Evolutionary conservation across 352 stramenopile genomes (phyloP).

Genomic region (Globisporangium nodosum): DNA sequence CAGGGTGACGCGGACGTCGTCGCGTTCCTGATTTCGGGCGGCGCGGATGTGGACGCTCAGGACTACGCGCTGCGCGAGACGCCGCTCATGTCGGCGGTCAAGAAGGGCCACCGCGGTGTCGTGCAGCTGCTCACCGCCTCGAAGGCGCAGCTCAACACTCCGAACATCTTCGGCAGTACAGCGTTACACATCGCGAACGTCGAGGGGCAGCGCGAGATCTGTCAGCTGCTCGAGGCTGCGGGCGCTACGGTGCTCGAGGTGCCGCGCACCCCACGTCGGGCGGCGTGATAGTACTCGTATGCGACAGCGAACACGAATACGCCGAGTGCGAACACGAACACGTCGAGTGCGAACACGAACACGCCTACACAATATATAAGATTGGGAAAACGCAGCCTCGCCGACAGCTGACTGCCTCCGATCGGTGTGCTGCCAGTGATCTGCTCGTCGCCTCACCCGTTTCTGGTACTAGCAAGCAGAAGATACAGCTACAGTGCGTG

Average conservation of each 20-base stretch:
- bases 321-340: neutral
- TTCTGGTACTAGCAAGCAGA: too few relatives aligned
- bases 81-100: neutral
- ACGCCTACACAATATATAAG: neutral
- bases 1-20: too few relatives aligned
- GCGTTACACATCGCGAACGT: too few relatives aligned
- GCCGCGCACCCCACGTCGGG: neutral
- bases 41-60: neutral
- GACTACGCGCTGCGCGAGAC: slow-evolving; percentile 1
- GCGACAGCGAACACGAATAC: neutral
- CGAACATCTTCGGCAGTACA: slow-evolving; percentile 29
- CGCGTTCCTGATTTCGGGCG: neutral
- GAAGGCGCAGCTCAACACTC: slow-evolving; percentile 79
- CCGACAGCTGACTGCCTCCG: too few relatives aligned
- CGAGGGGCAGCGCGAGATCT: too few relatives aligned
- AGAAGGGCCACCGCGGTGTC: slow-evolving; percentile 81
- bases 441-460: too few relatives aligned
- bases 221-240: too few relatives aligned
- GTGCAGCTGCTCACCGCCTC: slow-evolving; percentile 95
- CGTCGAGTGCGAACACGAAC: neutral
- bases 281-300: neutral
- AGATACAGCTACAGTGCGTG: too few relatives aligned
- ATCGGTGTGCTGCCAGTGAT: too few relatives aligned
- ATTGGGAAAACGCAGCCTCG: neutral
- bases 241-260: too few relatives aligned